Percentiles rank a stretch among this genome's conserved stretches.
Conservation (phyloP, 768 basidiomycete species). For the Termitomyces titanicus region DNA sequence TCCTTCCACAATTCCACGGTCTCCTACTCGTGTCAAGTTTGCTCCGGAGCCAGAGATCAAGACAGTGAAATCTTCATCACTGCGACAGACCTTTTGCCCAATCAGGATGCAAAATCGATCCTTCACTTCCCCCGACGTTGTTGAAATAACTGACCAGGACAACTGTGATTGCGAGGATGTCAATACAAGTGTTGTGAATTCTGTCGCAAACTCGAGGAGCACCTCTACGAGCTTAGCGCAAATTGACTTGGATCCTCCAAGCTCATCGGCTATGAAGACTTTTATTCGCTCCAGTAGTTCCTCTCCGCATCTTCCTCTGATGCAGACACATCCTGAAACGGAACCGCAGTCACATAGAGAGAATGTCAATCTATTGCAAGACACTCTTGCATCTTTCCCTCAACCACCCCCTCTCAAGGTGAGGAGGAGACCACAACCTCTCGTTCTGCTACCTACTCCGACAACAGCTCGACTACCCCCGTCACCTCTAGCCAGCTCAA, state of each 20-base stretch:
- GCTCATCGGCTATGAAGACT: constrained; percentile 14
- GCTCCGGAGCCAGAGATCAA: constrained; percentile 9
- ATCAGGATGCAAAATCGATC: background rate
- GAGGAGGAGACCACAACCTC: constrained; percentile 35
- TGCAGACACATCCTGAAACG: constrained; percentile 4
- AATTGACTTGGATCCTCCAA: constrained; percentile 17
- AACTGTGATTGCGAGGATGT: background rate
- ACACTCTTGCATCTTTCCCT: constrained; percentile 33
- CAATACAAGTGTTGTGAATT: background rate
- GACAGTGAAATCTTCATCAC: constrained; percentile 2
- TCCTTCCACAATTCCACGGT: constrained; percentile 7
- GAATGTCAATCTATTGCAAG: background rate
- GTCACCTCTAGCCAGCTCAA: constrained; percentile 28
- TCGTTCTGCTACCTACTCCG: constrained; percentile 30
- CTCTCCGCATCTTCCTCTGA: constrained; percentile 23
- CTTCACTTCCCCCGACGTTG: background rate
- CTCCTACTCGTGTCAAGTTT: constrained; percentile 20
- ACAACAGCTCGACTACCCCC: constrained; percentile 27
- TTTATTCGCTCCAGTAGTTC: constrained; percentile 20
- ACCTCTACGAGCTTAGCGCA: constrained; percentile 14
- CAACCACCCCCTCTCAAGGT: constrained; percentile 33
- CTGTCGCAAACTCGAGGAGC: background rate
- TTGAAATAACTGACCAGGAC: background rate
- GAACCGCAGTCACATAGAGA: constrained; percentile 10
- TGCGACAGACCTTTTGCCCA: background rate